Base-by-base conservation (phyloP, 169 alveolate species). In the Plasmodium yoelii region DNA sequence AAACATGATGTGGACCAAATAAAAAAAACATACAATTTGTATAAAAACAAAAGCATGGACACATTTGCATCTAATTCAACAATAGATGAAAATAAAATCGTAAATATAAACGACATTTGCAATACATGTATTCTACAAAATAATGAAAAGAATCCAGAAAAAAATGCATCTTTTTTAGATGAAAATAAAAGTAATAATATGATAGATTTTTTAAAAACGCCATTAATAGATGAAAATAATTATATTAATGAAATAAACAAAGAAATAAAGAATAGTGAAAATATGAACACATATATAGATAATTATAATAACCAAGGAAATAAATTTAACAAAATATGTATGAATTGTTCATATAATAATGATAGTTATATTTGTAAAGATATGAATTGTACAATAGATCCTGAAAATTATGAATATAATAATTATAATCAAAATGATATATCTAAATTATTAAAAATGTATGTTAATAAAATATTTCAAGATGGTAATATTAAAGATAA, bases 11-110 rank as follows among this genome's bases (percentile, higher is more conserved):
- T 77, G 15, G 88, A 77, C 18, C 77, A 77, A 56, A 5, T 77
- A 59, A 77, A 77, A 28, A 56, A 49, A 6, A 60, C 57, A 0
- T 56, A 74, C 10, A 63, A 55, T 3, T 49, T 77, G 2, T 49
- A 63, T 12, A 77, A 77, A 6, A 53, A 12, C 46, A 77, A 77
- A 18, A 63, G 51, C 19, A 5, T 77, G 9, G 88, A 77, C 15
- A 26, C 77, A 2, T 61, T 77, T 44, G 88, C 68, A 46, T 77
- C 88, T 6, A 77, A 77, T 77, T 77, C 88, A 1, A 77, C 88
- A 5, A 77, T 77, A 6, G 88, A 77, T n/a, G 88, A 77, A 64
- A 77, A 77, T 64, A 77, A 77, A 47, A 51, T 77, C 15, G 51
- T 77, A 75, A 77, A 64, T 19, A 75, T 19, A 24, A 77, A 44